phyloP scores from a whole-genome alignment of 2,329 filamentous ascomycete genomes.

The Diaporthe citriasiana region DNA sequence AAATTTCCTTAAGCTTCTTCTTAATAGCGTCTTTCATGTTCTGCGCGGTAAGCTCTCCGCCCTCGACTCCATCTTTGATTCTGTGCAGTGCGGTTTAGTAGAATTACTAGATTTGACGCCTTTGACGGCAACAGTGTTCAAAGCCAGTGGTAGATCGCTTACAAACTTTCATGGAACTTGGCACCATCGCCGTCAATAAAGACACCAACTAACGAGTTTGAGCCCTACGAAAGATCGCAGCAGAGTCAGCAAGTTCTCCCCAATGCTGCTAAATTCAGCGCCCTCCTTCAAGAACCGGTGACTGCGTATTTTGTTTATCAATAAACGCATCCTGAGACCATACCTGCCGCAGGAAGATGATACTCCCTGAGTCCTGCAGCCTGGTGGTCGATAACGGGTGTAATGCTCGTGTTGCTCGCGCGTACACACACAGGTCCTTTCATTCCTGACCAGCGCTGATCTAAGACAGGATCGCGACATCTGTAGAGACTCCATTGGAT shows the following conservation, averaged over 20 bases:
- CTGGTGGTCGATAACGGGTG: background rate
- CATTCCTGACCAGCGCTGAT: background rate
- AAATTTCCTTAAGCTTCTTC: background rate
- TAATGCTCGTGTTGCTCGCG: background rate
- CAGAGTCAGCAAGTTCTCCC: background rate
- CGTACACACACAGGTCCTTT: background rate
- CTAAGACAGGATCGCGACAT: background rate
- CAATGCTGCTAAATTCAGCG: background rate
- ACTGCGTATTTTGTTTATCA: background rate
- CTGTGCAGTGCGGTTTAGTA: background rate
- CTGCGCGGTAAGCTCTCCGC: background rate
- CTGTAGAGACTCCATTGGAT: background rate
- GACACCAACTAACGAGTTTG: background rate
- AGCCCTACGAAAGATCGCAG: background rate
- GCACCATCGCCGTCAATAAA: constrained; percentile 11
- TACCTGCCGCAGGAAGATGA: background rate
- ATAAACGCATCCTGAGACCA: background rate
- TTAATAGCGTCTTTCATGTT: background rate
- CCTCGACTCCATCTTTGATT: background rate
- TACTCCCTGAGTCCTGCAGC: background rate
- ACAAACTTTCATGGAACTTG: constrained; percentile 4
- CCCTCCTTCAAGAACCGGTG: background rate
- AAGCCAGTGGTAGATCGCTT: background rate
- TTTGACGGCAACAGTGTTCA: too few species aligned
- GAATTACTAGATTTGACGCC: too few species aligned